These are phyloP conservation scores for Ocimum tenuiflorum DNA, from an alignment of 257 asterid genomes.

Conservation along the genomic window DNA sequence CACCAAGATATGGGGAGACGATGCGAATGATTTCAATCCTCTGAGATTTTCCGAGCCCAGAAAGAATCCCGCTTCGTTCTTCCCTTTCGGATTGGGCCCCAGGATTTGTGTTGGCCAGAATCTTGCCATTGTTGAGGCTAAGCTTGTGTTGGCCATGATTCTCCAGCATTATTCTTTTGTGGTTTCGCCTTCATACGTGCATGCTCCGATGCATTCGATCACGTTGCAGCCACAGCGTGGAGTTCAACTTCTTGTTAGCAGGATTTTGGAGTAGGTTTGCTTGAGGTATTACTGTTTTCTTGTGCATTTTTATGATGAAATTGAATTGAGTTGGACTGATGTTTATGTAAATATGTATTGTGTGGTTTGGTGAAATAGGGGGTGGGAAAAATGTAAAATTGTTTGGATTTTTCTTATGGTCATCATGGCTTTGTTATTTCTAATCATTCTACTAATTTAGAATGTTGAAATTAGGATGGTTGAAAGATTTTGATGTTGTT, in stretches of 20 bases:
- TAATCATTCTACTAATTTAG: no score
- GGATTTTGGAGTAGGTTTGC: constrained; percentile 4
- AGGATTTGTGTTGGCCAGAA: constrained; percentile 71
- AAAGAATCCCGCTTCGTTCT: constrained; percentile 47
- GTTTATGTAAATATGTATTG: no score
- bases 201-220: constrained; percentile 51
- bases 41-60: constrained; percentile 37
- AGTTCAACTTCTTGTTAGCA: constrained; percentile 43
- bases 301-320: background rate
- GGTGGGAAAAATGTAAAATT: background rate
- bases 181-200: constrained; percentile 56
- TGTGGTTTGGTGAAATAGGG: no score
- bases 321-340: background rate
- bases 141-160: constrained; percentile 44
- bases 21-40: constrained; percentile 58
- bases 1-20: constrained; percentile 56
- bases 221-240: constrained; percentile 68
- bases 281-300: background rate
- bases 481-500: no score
- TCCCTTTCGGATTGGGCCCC: constrained; percentile 64
- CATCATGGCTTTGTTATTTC: no score
- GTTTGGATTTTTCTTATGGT: background rate
- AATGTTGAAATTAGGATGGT: no score
- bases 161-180: constrained; percentile 37
- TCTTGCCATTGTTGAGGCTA: constrained; percentile 56